Evolutionary conservation across 495 filamentous ascomycete species (phyloP).

Genomic region (Hypoxylon rickii): DNA sequence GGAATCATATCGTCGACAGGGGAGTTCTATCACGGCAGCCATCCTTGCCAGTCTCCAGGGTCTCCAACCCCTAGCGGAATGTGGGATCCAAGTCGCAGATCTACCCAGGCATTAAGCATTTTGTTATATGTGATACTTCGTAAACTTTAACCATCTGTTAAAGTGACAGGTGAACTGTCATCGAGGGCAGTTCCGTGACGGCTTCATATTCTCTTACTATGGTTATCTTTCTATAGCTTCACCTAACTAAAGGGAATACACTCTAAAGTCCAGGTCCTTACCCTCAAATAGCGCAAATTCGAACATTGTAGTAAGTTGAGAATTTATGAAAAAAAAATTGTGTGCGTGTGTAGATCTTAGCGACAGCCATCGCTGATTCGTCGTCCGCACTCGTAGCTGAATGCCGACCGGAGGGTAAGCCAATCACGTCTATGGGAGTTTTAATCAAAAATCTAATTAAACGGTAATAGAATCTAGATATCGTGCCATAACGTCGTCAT

Average conservation of each 20-base stretch:
- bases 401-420: conserved; percentile 24
- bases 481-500: conserved; percentile 37
- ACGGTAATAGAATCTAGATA: conserved; percentile 18
- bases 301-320: conserved; percentile 22
- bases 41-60: conserved; percentile 19
- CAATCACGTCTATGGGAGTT: conserved; percentile 13
- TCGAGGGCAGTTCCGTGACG: background rate
- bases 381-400: conserved; percentile 17
- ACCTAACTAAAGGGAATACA: too few relatives aligned
- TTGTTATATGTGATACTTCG: conserved; percentile 25
- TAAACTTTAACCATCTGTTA: background rate
- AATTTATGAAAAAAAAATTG: background rate
- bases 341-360: conserved; percentile 23
- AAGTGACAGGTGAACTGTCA: background rate
- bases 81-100: conserved; percentile 33
- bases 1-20: too few relatives aligned
- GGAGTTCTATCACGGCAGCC: conserved; percentile 10
- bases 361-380: conserved; percentile 19
- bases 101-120: conserved; percentile 10
- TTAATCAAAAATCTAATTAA: conserved; percentile 28
- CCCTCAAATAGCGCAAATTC: conserved; percentile 15
- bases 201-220: too few relatives aligned
- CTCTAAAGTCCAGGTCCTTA: background rate
- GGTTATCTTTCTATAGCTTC: too few relatives aligned
- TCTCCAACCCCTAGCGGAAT: conserved; percentile 19